Evolutionary conservation across 257 asterid species (phyloP).

Genomic region (Cinchona pubescens): DNA sequence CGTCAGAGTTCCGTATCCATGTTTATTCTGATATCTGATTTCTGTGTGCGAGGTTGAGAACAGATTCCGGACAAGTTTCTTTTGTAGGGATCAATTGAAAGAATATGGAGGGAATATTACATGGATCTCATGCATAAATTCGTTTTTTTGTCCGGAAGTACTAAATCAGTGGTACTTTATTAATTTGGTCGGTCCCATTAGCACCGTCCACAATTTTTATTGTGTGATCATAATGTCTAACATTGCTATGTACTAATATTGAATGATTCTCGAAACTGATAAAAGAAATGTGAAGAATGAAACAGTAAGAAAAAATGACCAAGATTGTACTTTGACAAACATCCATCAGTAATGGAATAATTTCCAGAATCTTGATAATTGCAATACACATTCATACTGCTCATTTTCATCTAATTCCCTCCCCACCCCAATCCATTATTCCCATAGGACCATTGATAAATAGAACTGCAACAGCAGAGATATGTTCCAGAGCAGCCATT

Average conservation of each 20-base stretch:
- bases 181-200: slow-evolving; percentile 6
- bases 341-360: not conserved
- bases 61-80: not conserved
- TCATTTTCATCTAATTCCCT: not conserved
- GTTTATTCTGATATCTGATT: not conserved
- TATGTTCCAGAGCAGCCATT: slow-evolving; percentile 20
- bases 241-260: no score
- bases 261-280: not conserved
- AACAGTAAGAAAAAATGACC: no score
- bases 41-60: not conserved
- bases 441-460: not conserved
- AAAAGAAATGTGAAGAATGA: no score
- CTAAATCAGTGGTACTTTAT: not conserved
- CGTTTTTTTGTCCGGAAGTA: not conserved
- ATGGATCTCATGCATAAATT: slow-evolving; percentile 20
- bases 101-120: slow-evolving; percentile 43
- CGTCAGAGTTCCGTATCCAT: no score
- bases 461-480: slow-evolving; percentile 18
- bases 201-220: not conserved
- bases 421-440: not conserved
- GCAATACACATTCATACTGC: no score
- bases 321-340: not conserved
- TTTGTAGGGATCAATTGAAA: not conserved
- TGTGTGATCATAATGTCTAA: not conserved
- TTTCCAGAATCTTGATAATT: not conserved